phyloP scores from a whole-genome alignment of 805 yeast genomes.

The Monosporozyma servazzii region DNA sequence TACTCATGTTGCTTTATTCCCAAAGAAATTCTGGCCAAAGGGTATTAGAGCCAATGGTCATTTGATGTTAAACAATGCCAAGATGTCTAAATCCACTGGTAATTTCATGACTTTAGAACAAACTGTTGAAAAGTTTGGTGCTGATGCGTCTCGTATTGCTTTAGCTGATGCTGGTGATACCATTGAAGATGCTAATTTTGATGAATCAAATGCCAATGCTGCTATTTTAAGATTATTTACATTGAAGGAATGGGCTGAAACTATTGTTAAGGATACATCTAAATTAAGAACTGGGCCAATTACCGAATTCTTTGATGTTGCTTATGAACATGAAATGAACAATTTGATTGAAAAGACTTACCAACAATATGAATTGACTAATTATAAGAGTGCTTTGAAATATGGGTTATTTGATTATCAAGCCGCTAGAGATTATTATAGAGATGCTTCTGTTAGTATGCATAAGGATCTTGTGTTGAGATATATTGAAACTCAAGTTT shows the following conservation, averaged over 20 bases:
- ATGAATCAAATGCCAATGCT: constrained; percentile 92
- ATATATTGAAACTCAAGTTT: constrained; percentile 79
- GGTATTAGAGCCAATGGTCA: constrained; percentile 96
- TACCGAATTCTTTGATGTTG: constrained; percentile 68
- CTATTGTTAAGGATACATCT: constrained; percentile 43
- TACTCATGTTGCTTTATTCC: constrained; percentile 87
- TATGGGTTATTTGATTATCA: constrained; percentile 90
- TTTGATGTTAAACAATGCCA: constrained; percentile 86
- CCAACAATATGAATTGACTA: constrained; percentile 59
- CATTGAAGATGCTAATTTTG: constrained; percentile 95
- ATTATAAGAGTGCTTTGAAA: constrained; percentile 84
- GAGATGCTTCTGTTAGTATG: constrained; percentile 68
- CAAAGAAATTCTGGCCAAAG: constrained; percentile 82
- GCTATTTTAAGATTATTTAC: constrained; percentile 89
- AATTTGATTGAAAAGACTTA: constrained; percentile 63
- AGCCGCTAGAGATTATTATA: constrained; percentile 89
- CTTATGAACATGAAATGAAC: constrained; percentile 93
- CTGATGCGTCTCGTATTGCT: constrained; percentile 95
- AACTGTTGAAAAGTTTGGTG: constrained; percentile 82
- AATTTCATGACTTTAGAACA: constrained; percentile 88
- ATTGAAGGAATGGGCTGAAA: constrained; percentile 93
- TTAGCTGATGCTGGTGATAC: constrained; percentile 98
- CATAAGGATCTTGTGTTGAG: constrained; percentile 71
- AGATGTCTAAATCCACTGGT: constrained; percentile 97
- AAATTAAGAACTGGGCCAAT: constrained; percentile 45